A percentile compares a stretch with the other conserved stretches of the same genome.
phyloP scores from a whole-genome alignment of 2,329 filamentous ascomycete genomes.

The Eutypa lata region DNA sequence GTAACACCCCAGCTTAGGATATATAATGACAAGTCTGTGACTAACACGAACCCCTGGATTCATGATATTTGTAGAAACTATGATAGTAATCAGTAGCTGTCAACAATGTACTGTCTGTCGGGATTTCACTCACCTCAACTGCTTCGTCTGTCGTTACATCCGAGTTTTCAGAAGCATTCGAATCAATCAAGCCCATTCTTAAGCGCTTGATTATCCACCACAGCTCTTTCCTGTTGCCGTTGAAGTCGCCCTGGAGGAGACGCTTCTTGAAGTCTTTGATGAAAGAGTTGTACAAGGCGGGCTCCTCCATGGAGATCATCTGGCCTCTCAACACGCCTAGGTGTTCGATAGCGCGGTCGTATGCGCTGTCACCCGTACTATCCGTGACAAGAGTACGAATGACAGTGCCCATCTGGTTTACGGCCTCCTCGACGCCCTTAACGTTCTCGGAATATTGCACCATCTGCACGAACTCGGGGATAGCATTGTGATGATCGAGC shows the following conservation, averaged over 20 bases:
- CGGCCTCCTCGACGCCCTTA: slow-evolving; percentile 61
- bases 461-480: slow-evolving; percentile 86
- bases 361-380: slow-evolving; percentile 73
- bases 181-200: slow-evolving; percentile 71
- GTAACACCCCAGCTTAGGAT: neutral
- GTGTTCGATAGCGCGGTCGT: slow-evolving; percentile 71
- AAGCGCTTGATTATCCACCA: slow-evolving; percentile 71
- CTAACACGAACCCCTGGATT: neutral
- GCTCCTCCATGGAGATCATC: slow-evolving; percentile 71
- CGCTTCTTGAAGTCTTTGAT: slow-evolving; percentile 68
- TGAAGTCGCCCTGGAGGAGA: slow-evolving; percentile 65
- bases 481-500: slow-evolving; percentile 66
- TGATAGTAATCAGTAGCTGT: neutral
- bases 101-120: neutral
- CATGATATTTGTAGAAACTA: neutral
- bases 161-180: slow-evolving; percentile 59
- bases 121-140: slow-evolving; percentile 45
- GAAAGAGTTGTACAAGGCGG: slow-evolving; percentile 73
- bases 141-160: slow-evolving; percentile 69
- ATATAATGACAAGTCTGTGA: neutral
- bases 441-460: slow-evolving; percentile 60
- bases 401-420: slow-evolving; percentile 71
- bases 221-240: slow-evolving; percentile 76
- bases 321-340: slow-evolving; percentile 76
- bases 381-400: slow-evolving; percentile 65